These are phyloP conservation scores for Vitis rupestris DNA, from an alignment of 164 flowering plant genomes.

Conservation along the genomic window DNA sequence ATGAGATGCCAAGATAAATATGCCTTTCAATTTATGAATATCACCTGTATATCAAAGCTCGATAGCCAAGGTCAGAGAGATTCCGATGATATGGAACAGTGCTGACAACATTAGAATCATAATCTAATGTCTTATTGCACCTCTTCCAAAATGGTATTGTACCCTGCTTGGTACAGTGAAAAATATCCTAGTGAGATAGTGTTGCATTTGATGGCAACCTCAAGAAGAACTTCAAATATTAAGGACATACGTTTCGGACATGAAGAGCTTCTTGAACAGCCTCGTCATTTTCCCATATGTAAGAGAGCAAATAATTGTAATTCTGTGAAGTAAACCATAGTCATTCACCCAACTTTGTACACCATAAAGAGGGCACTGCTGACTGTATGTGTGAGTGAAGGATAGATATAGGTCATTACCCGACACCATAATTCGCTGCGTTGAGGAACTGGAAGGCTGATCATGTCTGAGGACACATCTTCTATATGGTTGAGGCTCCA, in stretches of 20 bases:
- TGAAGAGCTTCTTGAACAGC: conserved; percentile 22
- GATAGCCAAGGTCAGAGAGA: conserved; percentile 7
- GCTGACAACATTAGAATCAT: neutral
- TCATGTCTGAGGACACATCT: too few relatives aligned
- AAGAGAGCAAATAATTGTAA: neutral
- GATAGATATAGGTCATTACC: too few relatives aligned
- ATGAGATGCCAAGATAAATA: neutral
- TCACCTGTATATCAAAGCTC: conserved; percentile 32
- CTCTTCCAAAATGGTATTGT: conserved; percentile 12
- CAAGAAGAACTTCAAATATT: neutral
- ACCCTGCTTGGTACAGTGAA: conserved; percentile 4
- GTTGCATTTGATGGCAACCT: too few relatives aligned
- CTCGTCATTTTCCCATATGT: conserved; percentile 20
- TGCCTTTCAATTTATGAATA: too few relatives aligned
- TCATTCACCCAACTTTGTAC: too few relatives aligned
- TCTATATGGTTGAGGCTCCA: too few relatives aligned
- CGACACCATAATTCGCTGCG: too few relatives aligned
- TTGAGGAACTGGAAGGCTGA: too few relatives aligned
- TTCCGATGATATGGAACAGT: conserved; percentile 20
- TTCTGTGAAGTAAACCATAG: neutral
- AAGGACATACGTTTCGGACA: conserved; percentile 17
- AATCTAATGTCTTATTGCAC: conserved; percentile 19
- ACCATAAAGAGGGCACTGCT: too few relatives aligned
- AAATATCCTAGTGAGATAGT: too few relatives aligned
- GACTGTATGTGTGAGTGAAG: too few relatives aligned